Conservation (phyloP, 495 filamentous ascomycete genomes). For the Daldinia vernicosa region DNA sequence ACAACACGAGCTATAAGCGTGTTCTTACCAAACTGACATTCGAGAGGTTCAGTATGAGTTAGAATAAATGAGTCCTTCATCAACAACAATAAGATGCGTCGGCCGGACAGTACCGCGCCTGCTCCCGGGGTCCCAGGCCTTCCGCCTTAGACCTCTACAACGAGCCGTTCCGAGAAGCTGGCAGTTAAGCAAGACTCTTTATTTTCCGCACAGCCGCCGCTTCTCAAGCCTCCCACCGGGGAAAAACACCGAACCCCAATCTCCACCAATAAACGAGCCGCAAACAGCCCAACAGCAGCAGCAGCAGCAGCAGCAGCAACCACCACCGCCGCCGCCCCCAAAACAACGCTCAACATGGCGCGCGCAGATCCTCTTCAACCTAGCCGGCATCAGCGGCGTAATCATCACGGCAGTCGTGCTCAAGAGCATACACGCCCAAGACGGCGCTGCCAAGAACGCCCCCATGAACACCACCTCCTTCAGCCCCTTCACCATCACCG, state of each 20-base stretch:
- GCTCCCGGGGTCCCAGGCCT: neutral
- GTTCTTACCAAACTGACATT: neutral
- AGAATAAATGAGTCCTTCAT: constrained; percentile 29
- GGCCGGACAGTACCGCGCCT: constrained; percentile 29
- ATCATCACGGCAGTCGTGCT: constrained; percentile 10
- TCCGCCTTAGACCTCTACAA: neutral
- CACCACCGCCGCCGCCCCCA: neutral
- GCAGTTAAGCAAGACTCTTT: neutral
- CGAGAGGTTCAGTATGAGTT: constrained; percentile 10
- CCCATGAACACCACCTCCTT: constrained; percentile 62
- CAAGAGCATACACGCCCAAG: neutral
- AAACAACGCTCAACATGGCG: neutral
- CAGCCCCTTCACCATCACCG: constrained; percentile 69
- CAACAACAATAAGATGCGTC: constrained; percentile 37
- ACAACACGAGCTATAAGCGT: neutral
- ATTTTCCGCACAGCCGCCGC: neutral
- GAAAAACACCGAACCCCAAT: neutral
- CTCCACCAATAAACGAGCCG: neutral
- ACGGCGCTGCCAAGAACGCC: constrained; percentile 4
- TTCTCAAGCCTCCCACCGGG: constrained; percentile 11
- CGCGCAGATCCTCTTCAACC: constrained; percentile 25
- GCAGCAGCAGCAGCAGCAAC: no score
- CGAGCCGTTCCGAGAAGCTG: neutral
- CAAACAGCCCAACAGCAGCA: neutral
- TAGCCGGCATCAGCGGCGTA: constrained; percentile 21